These are phyloP conservation scores for Ophiocordyceps polyrhachis-furcata DNA, from an alignment of 2,329 filamentous ascomycete genomes.

Conservation along the genomic window DNA sequence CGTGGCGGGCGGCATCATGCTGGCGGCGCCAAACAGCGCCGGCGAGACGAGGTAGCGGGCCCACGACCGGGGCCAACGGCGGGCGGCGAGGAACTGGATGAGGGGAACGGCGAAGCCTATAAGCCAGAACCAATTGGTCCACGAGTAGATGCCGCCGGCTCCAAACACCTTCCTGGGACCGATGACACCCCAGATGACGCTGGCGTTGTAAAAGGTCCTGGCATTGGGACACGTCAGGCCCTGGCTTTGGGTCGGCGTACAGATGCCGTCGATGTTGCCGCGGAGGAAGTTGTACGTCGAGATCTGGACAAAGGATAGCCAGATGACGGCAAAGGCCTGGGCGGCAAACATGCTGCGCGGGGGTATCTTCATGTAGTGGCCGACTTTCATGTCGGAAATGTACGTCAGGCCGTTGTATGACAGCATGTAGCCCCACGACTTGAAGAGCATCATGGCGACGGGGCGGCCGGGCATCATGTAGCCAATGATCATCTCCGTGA, in stretches of 20 bases:
- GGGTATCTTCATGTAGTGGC: slow-evolving; percentile 34
- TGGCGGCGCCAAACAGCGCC: slow-evolving; percentile 30
- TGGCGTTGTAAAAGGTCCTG: slow-evolving; percentile 40
- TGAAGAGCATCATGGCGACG: slow-evolving; percentile 32
- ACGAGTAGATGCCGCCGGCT: slow-evolving; percentile 22
- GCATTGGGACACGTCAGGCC: slow-evolving; percentile 38
- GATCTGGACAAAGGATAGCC: slow-evolving; percentile 19
- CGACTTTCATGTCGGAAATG: slow-evolving; percentile 30
- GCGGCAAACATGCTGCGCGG: slow-evolving; percentile 29
- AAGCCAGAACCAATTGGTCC: slow-evolving; percentile 36
- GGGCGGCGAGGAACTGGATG: slow-evolving; percentile 27
- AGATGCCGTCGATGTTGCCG: slow-evolving; percentile 33
- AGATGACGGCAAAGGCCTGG: slow-evolving; percentile 22
- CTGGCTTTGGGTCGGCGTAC: slow-evolving; percentile 25
- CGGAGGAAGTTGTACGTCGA: slow-evolving; percentile 20
- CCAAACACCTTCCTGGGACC: slow-evolving; percentile 19
- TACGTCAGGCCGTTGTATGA: slow-evolving; percentile 27
- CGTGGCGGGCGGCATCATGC: slow-evolving; percentile 34
- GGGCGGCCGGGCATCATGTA: slow-evolving; percentile 28
- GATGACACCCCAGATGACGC: slow-evolving; percentile 42
- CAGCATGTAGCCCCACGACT: slow-evolving; percentile 26
- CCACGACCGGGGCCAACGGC: slow-evolving; percentile 24
- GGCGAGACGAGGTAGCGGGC: slow-evolving; percentile 33
- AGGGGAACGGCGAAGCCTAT: slow-evolving; percentile 29
- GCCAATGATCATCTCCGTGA: slow-evolving; percentile 29